Base-by-base conservation (phyloP, 192 early-diverging fungal species). In the Piromyces sp. region DNA sequence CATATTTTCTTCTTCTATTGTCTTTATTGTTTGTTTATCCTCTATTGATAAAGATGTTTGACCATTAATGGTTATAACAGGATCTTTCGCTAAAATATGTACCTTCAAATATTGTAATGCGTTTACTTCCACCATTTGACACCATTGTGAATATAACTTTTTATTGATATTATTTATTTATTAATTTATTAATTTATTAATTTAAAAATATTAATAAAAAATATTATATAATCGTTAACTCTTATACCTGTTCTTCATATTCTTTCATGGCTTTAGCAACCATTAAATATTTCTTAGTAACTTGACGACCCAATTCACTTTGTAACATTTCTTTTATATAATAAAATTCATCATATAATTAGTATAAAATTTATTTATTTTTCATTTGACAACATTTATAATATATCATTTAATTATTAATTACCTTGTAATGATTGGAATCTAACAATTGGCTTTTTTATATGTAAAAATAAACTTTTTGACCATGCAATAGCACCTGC, bases 391-490 rank as follows among this genome's bases (percentile, higher is more conserved):
- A n/a, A n/a, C n/a, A n/a, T n/a, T n/a, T n/a, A n/a, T n/a, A n/a
- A n/a, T n/a, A n/a, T n/a, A n/a, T n/a, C n/a, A n/a, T n/a, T n/a
- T n/a, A n/a, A n/a, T n/a, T n/a, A n/a, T n/a, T 51, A 68, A 29
- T 19, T 30, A 89, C 88, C 88, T 86, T 92, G 88, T 38, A 92
- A 84, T 3, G 89, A 90, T 81, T 92, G 91, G 81, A 92, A 92
- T 42, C 91, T 84, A 5, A 91, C 89, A 78, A 92, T 92, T 9
- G 91, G 90, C 84, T 90, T 90, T 83, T 91, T 91, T 80, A 91
- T 91, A 29, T 89, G 81, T 81, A 88, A 86, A 84, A 91, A 91
- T 5, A 91, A 81, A 13, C 86, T 87, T 12, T 86, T 84, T 13
- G 86, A 89, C 90, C 90, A 91, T 16, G 87, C 84, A 51, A 91